Evolutionary conservation across 1,284 basidiomycete genomes (phyloP).

Genomic region (Cryptococcus sp.): DNA sequence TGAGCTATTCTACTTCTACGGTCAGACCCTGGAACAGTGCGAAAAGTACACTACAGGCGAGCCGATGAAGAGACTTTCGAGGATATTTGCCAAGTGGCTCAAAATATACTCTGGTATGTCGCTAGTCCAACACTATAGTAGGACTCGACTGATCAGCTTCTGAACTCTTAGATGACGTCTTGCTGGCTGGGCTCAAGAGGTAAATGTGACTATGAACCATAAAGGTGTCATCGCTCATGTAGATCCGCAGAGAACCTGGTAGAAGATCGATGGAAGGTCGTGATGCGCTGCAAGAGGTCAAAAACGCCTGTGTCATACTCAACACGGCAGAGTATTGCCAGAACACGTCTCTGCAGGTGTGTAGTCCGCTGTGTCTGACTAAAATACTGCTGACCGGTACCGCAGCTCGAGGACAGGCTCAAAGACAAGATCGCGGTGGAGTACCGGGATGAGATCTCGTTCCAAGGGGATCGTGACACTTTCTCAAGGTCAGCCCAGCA

Average conservation of each 20-base stretch:
- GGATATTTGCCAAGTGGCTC: conserved; percentile 89
- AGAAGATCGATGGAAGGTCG: conserved; percentile 75
- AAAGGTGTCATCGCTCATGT: conserved; percentile 2
- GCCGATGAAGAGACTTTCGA: conserved; percentile 74
- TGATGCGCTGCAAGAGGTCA: conserved; percentile 71
- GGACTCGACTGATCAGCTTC: not conserved
- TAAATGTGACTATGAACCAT: conserved; percentile 36
- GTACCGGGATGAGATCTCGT: conserved; percentile 73
- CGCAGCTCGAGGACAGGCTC: conserved; percentile 86
- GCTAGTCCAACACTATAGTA: not conserved
- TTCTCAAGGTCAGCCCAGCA: conserved; percentile 71
- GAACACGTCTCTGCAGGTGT: conserved; percentile 79
- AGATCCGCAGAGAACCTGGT: conserved; percentile 5
- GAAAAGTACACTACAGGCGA: conserved; percentile 74
- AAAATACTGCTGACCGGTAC: not conserved
- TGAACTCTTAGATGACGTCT: conserved; percentile 68
- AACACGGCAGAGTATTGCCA: conserved; percentile 99
- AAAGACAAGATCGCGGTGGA: conserved; percentile 75
- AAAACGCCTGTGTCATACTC: conserved; percentile 79
- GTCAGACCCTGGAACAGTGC: conserved; percentile 91
- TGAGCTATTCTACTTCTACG: conserved; percentile 96
- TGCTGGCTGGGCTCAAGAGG: conserved; percentile 72
- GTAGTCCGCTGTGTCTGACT: conserved; percentile 12
- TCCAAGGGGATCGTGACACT: conserved; percentile 81
- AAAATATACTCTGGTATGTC: conserved; percentile 81